A percentile compares a stretch with the other conserved stretches of the same genome.
These are phyloP conservation scores for Sporisorium exsertum DNA, from an alignment of 1,284 basidiomycete genomes.

Conservation along the genomic window DNA sequence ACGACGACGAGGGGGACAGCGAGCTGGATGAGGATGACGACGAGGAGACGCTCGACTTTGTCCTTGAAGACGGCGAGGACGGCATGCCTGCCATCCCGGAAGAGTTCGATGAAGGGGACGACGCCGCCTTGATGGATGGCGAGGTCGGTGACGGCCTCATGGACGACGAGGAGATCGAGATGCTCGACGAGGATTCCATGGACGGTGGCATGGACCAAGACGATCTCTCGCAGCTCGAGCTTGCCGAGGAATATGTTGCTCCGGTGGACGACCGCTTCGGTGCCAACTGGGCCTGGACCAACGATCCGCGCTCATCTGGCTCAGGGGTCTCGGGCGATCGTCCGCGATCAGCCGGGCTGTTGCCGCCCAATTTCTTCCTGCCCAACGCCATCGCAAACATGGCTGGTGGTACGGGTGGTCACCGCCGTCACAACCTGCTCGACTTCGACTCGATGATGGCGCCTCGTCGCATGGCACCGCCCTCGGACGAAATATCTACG, in stretches of 20 bases:
- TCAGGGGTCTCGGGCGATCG: slow-evolving; percentile 24
- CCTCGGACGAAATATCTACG: slow-evolving; percentile 71
- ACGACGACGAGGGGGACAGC: slow-evolving; percentile 41
- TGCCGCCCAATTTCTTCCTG: slow-evolving; percentile 59
- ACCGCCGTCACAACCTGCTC: slow-evolving; percentile 45
- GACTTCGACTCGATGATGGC: slow-evolving; percentile 51
- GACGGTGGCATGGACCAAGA: slow-evolving; percentile 57
- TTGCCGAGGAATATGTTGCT: slow-evolving; percentile 54
- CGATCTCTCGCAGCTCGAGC: slow-evolving; percentile 60
- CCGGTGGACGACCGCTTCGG: slow-evolving; percentile 64
- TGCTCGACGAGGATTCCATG: slow-evolving; percentile 52
- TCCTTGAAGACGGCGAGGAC: slow-evolving; percentile 48
- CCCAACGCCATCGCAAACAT: slow-evolving; percentile 38
- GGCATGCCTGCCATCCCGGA: slow-evolving; percentile 32
- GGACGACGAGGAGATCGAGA: slow-evolving; percentile 53
- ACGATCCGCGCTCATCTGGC: slow-evolving; percentile 19
- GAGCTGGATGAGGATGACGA: slow-evolving; percentile 72
- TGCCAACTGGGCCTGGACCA: slow-evolving; percentile 67
- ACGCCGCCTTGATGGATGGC: slow-evolving; percentile 28
- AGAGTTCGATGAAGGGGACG: slow-evolving; percentile 46
- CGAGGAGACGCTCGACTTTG: slow-evolving; percentile 73
- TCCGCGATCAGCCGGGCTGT: slow-evolving; percentile 23
- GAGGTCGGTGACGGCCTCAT: slow-evolving; percentile 36
- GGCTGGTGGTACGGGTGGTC: slow-evolving; percentile 27
- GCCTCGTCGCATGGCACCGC: slow-evolving; percentile 34